Conservation (phyloP, 805 yeast genomes). For the Starmerella riodocensis region DNA sequence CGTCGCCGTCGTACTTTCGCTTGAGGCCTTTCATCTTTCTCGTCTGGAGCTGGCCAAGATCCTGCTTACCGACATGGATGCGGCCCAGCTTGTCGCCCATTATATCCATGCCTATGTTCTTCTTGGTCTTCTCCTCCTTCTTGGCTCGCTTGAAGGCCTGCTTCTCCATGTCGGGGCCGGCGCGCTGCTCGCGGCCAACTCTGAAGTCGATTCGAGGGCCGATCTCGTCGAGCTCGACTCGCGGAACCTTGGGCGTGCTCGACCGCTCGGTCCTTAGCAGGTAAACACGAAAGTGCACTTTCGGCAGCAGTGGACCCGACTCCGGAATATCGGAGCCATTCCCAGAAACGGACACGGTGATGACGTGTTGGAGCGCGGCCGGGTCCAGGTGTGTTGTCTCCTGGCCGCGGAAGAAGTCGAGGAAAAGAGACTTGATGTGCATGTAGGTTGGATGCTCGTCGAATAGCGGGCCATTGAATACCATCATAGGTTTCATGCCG, state of each 20-base stretch:
- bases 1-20: constrained; percentile 67
- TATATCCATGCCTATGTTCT: constrained; percentile 74
- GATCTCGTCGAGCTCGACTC: constrained; percentile 86
- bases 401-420: constrained; percentile 87
- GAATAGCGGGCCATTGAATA: constrained; percentile 83
- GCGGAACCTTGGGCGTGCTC: constrained; percentile 62
- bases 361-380: constrained; percentile 85
- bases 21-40: constrained; percentile 98
- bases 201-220: constrained; percentile 93
- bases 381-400: constrained; percentile 74
- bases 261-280: constrained; percentile 67
- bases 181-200: constrained; percentile 71
- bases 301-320: constrained; percentile 56
- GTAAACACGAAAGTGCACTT: constrained; percentile 81
- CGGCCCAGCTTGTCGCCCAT: constrained; percentile 97
- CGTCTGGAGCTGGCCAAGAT: constrained; percentile 77
- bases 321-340: constrained; percentile 46
- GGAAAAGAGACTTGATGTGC: constrained; percentile 74
- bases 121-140: constrained; percentile 65
- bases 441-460: constrained; percentile 76
- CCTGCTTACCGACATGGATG: constrained; percentile 93
- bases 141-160: constrained; percentile 78
- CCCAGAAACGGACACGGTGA: constrained; percentile 55
- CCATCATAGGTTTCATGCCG: constrained; percentile 88
- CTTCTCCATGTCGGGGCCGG: constrained; percentile 78